phyloP scores from a whole-genome alignment of 1,139 yeast genomes.

The Yamadazyma spencermartinsiae region DNA sequence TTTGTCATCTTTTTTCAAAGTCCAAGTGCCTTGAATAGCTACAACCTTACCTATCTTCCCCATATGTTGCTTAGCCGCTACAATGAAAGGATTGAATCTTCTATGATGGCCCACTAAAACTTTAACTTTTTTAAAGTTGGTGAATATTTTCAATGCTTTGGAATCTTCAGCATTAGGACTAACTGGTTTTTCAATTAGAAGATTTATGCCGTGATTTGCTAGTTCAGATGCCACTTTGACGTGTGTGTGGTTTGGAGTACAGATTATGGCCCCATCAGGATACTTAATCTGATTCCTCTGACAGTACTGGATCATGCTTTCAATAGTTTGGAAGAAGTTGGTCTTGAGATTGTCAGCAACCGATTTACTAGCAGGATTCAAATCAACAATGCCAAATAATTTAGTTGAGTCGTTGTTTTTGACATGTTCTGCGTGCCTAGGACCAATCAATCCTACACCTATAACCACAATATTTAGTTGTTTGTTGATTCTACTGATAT shows the following conservation, averaged over 20 bases:
- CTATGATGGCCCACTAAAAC: constrained; percentile 47
- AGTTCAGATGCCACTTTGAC: constrained; percentile 33
- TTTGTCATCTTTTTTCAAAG: constrained; percentile 35
- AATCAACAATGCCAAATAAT: constrained; percentile 39
- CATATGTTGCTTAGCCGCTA: constrained; percentile 34
- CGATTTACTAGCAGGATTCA: constrained; percentile 23
- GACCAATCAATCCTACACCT: constrained; percentile 43
- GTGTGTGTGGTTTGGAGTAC: constrained; percentile 47
- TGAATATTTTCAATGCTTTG: constrained; percentile 29
- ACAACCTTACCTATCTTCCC: constrained; percentile 31
- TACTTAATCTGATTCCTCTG: constrained; percentile 21
- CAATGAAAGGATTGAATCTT: constrained; percentile 43
- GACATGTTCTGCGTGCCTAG: constrained; percentile 40
- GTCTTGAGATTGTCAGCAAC: constrained; percentile 29
- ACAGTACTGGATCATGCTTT: constrained; percentile 30
- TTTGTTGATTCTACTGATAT: background rate
- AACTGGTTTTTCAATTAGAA: constrained; percentile 44
- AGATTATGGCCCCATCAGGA: constrained; percentile 45
- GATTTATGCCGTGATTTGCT: constrained; percentile 36
- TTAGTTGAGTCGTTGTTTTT: constrained; percentile 22
- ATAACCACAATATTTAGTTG: constrained; percentile 11
- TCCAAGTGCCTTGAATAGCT: constrained; percentile 46
- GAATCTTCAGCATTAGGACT: constrained; percentile 40
- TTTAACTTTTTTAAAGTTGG: constrained; percentile 26
- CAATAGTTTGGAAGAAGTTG: constrained; percentile 27